phyloP scores from a whole-genome alignment of 345 rosid species.

The Euphorbia pulcherrima region DNA sequence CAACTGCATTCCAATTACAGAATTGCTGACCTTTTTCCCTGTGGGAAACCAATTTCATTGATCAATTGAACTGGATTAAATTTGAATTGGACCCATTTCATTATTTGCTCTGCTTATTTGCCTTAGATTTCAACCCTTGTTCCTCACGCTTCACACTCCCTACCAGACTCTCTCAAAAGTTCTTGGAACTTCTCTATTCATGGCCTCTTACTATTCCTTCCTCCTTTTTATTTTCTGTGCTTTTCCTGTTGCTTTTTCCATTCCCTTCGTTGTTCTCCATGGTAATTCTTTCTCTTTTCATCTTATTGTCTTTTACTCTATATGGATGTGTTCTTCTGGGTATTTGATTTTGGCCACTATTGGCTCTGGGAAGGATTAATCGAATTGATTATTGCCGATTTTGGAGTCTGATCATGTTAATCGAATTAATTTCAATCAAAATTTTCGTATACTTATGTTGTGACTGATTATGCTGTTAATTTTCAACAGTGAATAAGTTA shows the following conservation, averaged over 20 bases:
- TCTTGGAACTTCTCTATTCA: slow-evolving; percentile 15
- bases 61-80: neutral
- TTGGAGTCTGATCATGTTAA: slow-evolving; percentile 5
- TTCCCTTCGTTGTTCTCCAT: slow-evolving; percentile 72
- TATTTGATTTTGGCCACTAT: neutral
- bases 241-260: slow-evolving; percentile 39
- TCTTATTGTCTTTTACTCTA: neutral
- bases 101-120: too few species aligned
- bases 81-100: too few species aligned
- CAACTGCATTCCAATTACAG: too few species aligned
- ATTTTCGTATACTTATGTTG: neutral
- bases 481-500: neutral
- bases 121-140: neutral
- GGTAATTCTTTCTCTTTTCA: slow-evolving; percentile 33
- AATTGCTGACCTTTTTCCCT: too few species aligned
- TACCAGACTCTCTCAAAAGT: slow-evolving; percentile 7
- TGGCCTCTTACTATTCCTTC: slow-evolving; percentile 31
- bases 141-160: neutral
- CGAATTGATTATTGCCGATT: neutral
- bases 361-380: neutral
- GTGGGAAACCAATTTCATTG: too few species aligned
- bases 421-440: neutral
- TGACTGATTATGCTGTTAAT: neutral
- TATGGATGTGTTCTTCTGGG: slow-evolving; percentile 9
- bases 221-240: slow-evolving; percentile 16